Percentiles rank a stretch among this genome's conserved stretches.
These are phyloP conservation scores for Solanum peruvianum DNA, from an alignment of 257 asterid species.

Conservation along the genomic window DNA sequence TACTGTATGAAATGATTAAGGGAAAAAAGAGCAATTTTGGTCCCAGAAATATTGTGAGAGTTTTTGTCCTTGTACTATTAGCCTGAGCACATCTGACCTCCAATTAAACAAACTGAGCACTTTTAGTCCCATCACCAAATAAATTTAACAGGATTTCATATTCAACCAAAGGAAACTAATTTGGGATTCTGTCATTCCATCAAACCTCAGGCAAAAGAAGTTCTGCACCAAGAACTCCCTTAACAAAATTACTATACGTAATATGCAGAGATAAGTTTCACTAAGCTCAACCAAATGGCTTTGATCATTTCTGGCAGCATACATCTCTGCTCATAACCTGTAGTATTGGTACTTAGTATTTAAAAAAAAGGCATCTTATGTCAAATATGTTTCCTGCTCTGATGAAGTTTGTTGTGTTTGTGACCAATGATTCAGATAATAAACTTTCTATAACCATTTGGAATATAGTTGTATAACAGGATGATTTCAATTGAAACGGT, in stretches of 20 bases:
- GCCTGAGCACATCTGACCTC: not conserved
- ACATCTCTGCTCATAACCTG: constrained; percentile 18
- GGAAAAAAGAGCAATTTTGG: not conserved
- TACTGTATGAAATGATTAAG: not conserved
- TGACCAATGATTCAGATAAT: not conserved
- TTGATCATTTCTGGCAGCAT: constrained; percentile 32
- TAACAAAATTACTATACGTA: not conserved
- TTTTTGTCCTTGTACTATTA: not conserved
- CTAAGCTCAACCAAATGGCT: constrained; percentile 4
- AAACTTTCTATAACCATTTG: too few species aligned
- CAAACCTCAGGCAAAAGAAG: not conserved
- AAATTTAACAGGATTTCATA: not conserved
- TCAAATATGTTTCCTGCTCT: constrained; percentile 20
- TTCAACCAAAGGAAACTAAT: not conserved
- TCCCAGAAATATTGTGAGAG: not conserved
- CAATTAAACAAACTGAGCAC: not conserved
- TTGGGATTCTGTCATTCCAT: not conserved
- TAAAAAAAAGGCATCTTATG: constrained; percentile 50
- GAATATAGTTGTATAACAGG: too few species aligned
- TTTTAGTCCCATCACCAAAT: not conserved
- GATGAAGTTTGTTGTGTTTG: constrained; percentile 18
- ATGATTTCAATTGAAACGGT: too few species aligned
- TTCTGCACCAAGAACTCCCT: not conserved
- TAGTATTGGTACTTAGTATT: constrained; percentile 17
- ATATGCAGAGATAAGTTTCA: not conserved